Evolutionary conservation across 345 rosid genomes (phyloP), one percentile per base, ranked within the genome.

Genomic region (Durio zibethinus): DNA sequence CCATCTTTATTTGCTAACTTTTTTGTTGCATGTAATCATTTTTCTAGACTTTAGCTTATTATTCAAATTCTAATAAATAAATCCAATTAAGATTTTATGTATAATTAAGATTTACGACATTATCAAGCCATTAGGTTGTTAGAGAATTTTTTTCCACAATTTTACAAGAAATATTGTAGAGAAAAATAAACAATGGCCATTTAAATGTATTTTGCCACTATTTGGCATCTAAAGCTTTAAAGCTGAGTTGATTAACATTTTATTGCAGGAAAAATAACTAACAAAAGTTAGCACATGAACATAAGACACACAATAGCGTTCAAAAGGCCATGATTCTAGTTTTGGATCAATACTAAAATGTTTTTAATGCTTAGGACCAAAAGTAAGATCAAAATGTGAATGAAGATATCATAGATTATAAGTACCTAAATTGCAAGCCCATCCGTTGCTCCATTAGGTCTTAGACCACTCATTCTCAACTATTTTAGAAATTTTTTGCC

Each of bases 401-500:
- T 48, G 40, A 33, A 25, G 42, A 2, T 27, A 47, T 73, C 50
- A 76, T 20, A 33, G 35, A 57, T 60, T 10, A 42, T 69, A 5
- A 59, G 85, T 89, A 95, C 99, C 98, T 95, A 97, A 97, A 95
- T 95, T 11, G 99, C 97, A 71, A 95, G 92, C 84, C 99, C 99
- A 84, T 92, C 92, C 31, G 97, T 91, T 54, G 98, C 98, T 84
- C 91, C 97, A 82, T 88, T 92, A 74, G 99, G 99, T 84, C 88
- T 89, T 68, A 93, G 83, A 70, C 93, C 91, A 77, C 85, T 82
- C 85, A 88, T 93, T 79, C 96, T 87, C 81, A 95, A 77, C 85
- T 95, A 92, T 79, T 77, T 87, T 92, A 1, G 69, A 65, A 56
- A 98, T 92, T 80, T 84, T 93, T 87, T 83, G 86, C 81, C 91